Base-by-base conservation (phyloP, 2,329 filamentous ascomycete genomes). In the Stachybotrys chlorohalonatus region DNA sequence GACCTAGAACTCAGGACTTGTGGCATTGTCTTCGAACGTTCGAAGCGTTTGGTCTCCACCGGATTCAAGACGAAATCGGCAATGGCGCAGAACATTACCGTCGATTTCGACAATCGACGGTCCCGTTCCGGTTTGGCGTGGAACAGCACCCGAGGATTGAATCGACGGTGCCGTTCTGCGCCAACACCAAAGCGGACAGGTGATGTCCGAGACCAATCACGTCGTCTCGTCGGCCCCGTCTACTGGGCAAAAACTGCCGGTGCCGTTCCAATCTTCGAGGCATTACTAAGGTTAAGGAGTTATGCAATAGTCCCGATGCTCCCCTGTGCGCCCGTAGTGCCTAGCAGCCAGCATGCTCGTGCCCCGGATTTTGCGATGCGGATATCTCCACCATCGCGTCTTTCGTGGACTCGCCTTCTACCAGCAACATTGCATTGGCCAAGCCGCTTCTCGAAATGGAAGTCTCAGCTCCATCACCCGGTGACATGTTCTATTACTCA, bases 401-500 rank as follows among this genome's bases (percentile, higher is more conserved):
- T 46, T 11, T 46, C 11, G 42, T 3, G 11, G 11, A 11, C 11
- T 46, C 42, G n/a, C 11, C 42, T 46, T 46, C 11, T 11, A 5
- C 42, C n/a, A 11, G 11, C 42, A 11, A 46, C 42, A 11, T 46
- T n/a, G n/a, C n/a, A n/a, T 46, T 46, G 42, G 24, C 24, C 24
- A 24, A 48, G 47, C 4, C 4, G 8, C 8, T 9, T 8, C 24
- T 16, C 24, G 24, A 11, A 11, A 32, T 50, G 17, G 17, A n/a
- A 11, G 48, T 11, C 48, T 11, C 48, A 11, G 6, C 11, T 11
- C 48, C 30, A 15, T 32, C 50, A n/a, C 50, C 50, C 7, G 11
- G 9, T 15, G 49, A 59, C 15, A 53, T 59, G 1, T 31, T 59
- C 2, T 47, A 52, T 15, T 59, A 55, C 49, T 42, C 53, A n/a